Evolutionary conservation across 2,329 filamentous ascomycete genomes (phyloP), one percentile per base, ranked within the genome.

Genomic region (Chaetomium olivaceum): DNA sequence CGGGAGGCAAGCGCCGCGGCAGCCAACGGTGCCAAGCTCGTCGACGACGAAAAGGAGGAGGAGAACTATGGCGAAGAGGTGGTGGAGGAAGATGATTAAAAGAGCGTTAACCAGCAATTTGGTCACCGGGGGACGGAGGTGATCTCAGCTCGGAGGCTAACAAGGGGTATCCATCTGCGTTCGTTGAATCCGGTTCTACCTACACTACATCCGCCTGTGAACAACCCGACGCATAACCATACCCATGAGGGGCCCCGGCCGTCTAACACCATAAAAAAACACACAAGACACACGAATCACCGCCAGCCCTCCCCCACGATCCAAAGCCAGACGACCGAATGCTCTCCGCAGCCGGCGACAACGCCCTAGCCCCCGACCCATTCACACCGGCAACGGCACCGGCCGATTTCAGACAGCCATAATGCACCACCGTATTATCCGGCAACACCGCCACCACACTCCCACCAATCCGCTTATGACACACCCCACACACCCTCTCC

Each of bases 371-470:
- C 59, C 61, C 39, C 50, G 23, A 7, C 62, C 43, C 52, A 23
- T 58, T 29, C 19, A 59, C 51, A 7, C 52, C 63, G 19, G 16
- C 54, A 21, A 62, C 39, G 43, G 50, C 57, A 21, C 64, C 50
- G 39, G 54, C 80, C 69, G 54, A 39, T 31, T 80, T 79, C 72
- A 91, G 81, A 79, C 91, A 95, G 29, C 91, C 91, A 74, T 94
- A 91, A 81, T 95, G 91, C 67, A 95, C 89, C 19, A 93, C 91
- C 29, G 83, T 85, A 75, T 88, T 92, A 79, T 96, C 91, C 7
- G 93, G 92, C 78, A 95, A 85, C 14, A 97, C 93, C 50, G 93
- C 89, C 66, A 98, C 90, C 21, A 97, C 95, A 76, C 91, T 96
- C 1, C 92, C 90, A 1, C 93, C 94, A 70, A 99, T 85, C 70